These are phyloP conservation scores for Begonia loranthoides DNA, from an alignment of 306 rosid species.

Conservation along the genomic window DNA sequence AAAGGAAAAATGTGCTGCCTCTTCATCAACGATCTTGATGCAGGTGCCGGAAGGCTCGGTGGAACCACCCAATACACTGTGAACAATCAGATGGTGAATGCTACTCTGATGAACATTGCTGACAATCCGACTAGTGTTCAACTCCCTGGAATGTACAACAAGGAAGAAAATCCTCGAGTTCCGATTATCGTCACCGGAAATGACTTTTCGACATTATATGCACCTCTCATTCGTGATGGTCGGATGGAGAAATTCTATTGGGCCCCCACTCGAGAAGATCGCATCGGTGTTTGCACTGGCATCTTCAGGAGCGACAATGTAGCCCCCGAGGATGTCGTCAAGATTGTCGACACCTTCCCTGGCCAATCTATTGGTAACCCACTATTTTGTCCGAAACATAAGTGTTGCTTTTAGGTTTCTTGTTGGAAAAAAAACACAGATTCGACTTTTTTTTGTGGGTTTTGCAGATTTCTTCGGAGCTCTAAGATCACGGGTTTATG, in stretches of 20 bases:
- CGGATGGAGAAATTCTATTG: constrained; percentile 83
- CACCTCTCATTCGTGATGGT: constrained; percentile 75
- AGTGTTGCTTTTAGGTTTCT: too few relatives aligned
- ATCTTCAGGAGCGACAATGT: constrained; percentile 45
- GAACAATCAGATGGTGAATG: constrained; percentile 77
- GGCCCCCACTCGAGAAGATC: constrained; percentile 63
- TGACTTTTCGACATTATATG: constrained; percentile 69
- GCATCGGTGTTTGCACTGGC: constrained; percentile 57
- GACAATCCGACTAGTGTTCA: constrained; percentile 66
- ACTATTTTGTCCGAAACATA: too few relatives aligned
- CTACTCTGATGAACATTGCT: constrained; percentile 77
- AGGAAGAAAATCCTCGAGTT: constrained; percentile 63
- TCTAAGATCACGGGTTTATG: constrained; percentile 56
- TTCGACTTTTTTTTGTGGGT: not conserved
- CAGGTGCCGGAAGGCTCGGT: constrained; percentile 68
- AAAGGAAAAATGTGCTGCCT: constrained; percentile 62
- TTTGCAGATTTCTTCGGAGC: constrained; percentile 69
- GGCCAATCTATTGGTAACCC: constrained; percentile 61
- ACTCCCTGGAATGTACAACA: constrained; percentile 80
- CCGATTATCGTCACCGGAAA: constrained; percentile 70
- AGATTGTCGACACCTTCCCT: constrained; percentile 60
- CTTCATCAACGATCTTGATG: constrained; percentile 69
- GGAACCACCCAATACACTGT: constrained; percentile 77
- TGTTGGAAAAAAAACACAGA: too few relatives aligned
- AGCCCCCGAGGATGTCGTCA: constrained; percentile 21